Conservation (phyloP, 257 asterid species). For the Schizonepeta tenuifolia region DNA sequence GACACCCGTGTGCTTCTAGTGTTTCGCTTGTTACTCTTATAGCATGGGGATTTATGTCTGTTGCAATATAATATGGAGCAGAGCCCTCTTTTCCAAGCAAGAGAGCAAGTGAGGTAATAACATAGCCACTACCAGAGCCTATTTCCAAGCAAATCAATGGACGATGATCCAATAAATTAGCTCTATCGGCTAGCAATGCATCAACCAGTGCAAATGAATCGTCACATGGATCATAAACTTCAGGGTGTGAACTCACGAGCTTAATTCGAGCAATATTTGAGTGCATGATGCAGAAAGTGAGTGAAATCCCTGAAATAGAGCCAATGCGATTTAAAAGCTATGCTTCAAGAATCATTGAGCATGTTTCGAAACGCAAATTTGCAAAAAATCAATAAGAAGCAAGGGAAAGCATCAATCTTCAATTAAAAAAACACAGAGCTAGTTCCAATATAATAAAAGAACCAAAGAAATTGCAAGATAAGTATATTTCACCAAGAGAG, state of each 20-base stretch:
- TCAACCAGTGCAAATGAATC: conserved; percentile 93
- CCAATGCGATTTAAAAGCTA: background rate
- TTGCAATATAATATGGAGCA: conserved; percentile 60
- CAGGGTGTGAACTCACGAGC: conserved; percentile 87
- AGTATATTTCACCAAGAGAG: background rate
- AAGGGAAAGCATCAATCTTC: background rate
- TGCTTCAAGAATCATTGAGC: background rate
- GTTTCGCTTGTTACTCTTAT: conserved; percentile 66
- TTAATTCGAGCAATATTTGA: conserved; percentile 64
- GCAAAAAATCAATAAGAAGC: conserved; percentile 3
- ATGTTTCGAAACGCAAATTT: background rate
- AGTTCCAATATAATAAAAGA: background rate
- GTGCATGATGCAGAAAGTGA: conserved; percentile 42
- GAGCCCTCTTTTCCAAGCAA: conserved; percentile 55
- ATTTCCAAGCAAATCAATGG: conserved; percentile 87
- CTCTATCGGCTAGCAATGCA: conserved; percentile 87
- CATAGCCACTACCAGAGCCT: conserved; percentile 96
- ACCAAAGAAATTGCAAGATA: background rate
- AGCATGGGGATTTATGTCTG: conserved; percentile 88
- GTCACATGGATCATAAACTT: conserved; percentile 96
- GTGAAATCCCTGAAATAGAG: conserved; percentile 27
- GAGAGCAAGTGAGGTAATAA: conserved; percentile 84
- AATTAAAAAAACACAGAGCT: background rate
- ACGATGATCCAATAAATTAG: conserved; percentile 59
- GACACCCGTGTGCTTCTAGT: conserved; percentile 69